Base-by-base conservation (phyloP, 768 basidiomycete genomes). In the Lactarius evosmus region DNA sequence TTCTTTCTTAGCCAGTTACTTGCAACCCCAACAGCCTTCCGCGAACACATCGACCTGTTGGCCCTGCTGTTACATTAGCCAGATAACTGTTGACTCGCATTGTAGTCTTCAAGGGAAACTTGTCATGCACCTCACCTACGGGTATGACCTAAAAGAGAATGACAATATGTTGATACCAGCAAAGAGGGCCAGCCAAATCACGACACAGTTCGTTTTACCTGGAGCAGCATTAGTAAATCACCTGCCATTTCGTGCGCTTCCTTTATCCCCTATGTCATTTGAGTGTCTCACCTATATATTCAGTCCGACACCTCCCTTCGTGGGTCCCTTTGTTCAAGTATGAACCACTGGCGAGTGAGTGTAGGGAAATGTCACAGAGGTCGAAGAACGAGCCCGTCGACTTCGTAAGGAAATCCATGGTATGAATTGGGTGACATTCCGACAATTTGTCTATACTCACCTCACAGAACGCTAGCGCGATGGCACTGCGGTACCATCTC, bases 211-310 rank as follows among this genome's bases (percentile, higher is more conserved):
- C 2, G 1, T n/a, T 16, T 19, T 60, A 5, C 66, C 66, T 27
- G 62, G 66, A 3, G 51, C 58, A 1, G 44, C 19, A 0, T 7
- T 60, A 1, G 40, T 55, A 14, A 64, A 64, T 27, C 16, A 53
- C 27, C 46, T 66, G 27, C 62, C 66, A 49, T 54, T 64, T 8
- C 40, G 66, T 66, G n/a, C 22, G 62, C 1, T 8, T 17, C 14
- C 11, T 17, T 16, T 2, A 16, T 16, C 2, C 6, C 30, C 11
- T n/a, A 5, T 29, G 1, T 11, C 11, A 34, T 19, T 22, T 3
- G 27, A 7, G 33, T 44, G 5, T 2, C 30, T 50, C 29, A 66
- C 17, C 6, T n/a, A 12, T 51, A 9, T 27, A 6, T 1, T 19
- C 22, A 65, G 58, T 58, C 5, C 25, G 58, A 32, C 41, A 34